Evolutionary conservation across 2,329 filamentous ascomycete genomes (phyloP), one percentile per base, ranked within the genome.

Genomic region (Didymella pomorum): DNA sequence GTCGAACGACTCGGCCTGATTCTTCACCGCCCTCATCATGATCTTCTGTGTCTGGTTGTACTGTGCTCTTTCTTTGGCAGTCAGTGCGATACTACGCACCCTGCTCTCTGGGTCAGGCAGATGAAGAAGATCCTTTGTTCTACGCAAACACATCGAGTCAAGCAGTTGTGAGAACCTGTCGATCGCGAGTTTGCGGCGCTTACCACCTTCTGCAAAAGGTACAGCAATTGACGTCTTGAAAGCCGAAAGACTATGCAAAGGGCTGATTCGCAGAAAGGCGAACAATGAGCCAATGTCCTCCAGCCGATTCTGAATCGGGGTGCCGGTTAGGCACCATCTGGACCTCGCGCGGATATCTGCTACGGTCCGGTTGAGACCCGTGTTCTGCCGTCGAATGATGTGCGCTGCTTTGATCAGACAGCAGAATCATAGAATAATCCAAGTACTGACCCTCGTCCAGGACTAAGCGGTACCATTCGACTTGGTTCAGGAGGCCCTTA

Each of bases 271-370:
- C 21, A 86, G 66, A 60, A 86, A 86, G 1, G 78, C 74, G 41
- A 85, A 77, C 0, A 86, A 71, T 0, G 83, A 77, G 0, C 81
- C 83, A 3, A 86, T 76, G 47, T 86, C 84, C 7, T 81, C 79
- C 0, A 86, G 72, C 2, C 72, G 73, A 61, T 86, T 86, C 56
- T 86, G 84, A 23, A 86, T 81, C 0, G 83, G 84, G 0, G 72
- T 75, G 2, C 72, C 69, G 2, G 71, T 75, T 2, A 73, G 50
- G 57, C 70, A 74, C 72, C 84, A 86, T 9, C 84, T 76, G 0
- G 77, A 79, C 2, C 74, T 71, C 0, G 83, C 79, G 1, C 66
- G 54, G 0, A 87, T 71, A 0, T 77, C 71, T 21, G 69, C 63
- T 4, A 81, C 80, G 0, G 81, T 77, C 1, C 74, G 75, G 58